Conservation (phyloP, 2,329 filamentous ascomycete genomes). For the Botryotinia convoluta region DNA sequence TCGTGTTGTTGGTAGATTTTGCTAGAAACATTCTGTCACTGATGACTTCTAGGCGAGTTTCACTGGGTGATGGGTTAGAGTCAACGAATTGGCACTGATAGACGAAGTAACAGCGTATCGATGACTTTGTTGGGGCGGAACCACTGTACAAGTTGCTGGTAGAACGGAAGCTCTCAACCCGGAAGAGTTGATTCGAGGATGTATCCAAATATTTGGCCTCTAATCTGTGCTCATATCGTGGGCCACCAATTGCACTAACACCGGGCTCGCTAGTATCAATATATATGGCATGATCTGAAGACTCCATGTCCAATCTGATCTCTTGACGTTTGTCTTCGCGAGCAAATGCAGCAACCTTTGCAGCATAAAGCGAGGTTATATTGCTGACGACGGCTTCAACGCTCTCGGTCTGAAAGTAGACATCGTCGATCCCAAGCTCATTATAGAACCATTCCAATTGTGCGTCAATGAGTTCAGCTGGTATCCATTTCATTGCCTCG, state of each 20-base stretch:
- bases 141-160: conserved; percentile 69
- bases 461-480: conserved; percentile 73
- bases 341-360: conserved; percentile 91
- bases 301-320: conserved; percentile 94
- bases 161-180: conserved; percentile 96
- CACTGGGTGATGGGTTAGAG: conserved; percentile 67
- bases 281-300: conserved; percentile 91
- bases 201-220: conserved; percentile 94
- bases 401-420: conserved; percentile 91
- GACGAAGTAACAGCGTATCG: conserved; percentile 96
- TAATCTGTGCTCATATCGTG: conserved; percentile 90
- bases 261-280: conserved; percentile 96
- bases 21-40: conserved; percentile 91
- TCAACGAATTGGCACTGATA: conserved; percentile 93
- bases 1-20: conserved; percentile 94
- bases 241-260: conserved; percentile 70
- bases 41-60: conserved; percentile 88
- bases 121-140: conserved; percentile 65
- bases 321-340: conserved; percentile 92
- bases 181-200: conserved; percentile 69
- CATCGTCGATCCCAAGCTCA: conserved; percentile 95
- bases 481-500: conserved; percentile 69
- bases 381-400: conserved; percentile 87
- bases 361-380: conserved; percentile 93
- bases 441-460: conserved; percentile 98